Base-by-base conservation (phyloP, 2,329 filamentous ascomycete genomes). In the Hypoxylon sp. region DNA sequence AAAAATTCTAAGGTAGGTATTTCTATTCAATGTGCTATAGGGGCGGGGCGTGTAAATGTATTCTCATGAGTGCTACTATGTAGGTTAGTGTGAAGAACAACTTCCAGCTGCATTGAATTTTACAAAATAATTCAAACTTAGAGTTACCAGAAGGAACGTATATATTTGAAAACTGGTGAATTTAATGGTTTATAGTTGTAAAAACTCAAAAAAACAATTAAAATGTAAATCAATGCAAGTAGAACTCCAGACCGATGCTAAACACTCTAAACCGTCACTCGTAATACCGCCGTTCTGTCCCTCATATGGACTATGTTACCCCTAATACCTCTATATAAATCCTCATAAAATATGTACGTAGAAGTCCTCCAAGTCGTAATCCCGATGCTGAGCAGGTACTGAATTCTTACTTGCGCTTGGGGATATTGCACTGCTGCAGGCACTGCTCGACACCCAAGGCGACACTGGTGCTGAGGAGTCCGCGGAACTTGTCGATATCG, bases 361-460 rank as follows among this genome's bases (percentile, higher is more conserved):
- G 17, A 17, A 39, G 26, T 35, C 19, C 24, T 17, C 39, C 31
- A 17, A 47, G 1, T 35, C 14, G 13, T 47, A 26, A 9, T 19
- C 14, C 22, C 26, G 26, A 13, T 17, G 26, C 8, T 26, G 6
- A 46, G 13, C 29, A 35, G 39, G 26, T 26, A 22, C 14, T 35
- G n/a, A 17, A 42, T 33, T 4, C 33, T 44, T 52, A 73, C 65
- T 69, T 70, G 57, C 71, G 63, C 71, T 75, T 75, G n/a, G 63
- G 4, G 33, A 75, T 75, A 0, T 54, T 59, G 75, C 87, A 88
- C 75, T 81, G 85, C 66, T 78, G 75, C 73, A 88, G 76, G 76
- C 87, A 90, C 68, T 80, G 73, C 66, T 88, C 84, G 11, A 89
- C 82, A 54, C 85, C 86, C 22, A 82, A 75, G 3, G 86, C 85